Evolutionary conservation across 345 rosid genomes (phyloP).

Genomic region (Hirschfeldia incana): DNA sequence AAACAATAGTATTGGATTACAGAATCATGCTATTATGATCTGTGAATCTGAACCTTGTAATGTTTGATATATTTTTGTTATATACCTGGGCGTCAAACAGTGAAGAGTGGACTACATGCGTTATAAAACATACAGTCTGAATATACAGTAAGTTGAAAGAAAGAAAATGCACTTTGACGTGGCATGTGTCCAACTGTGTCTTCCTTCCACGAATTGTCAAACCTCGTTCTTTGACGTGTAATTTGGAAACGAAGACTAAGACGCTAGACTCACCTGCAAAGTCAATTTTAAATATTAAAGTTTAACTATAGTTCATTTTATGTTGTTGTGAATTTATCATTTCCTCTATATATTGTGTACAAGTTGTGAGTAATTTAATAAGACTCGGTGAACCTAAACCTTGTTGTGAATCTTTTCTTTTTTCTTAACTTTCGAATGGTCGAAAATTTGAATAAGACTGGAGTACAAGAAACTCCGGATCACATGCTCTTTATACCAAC

Average conservation of each 20-base stretch:
- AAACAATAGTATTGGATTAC: background rate
- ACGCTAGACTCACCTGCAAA: constrained; percentile 7
- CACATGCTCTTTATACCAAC: constrained; percentile 15
- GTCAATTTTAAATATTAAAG: constrained; percentile 15
- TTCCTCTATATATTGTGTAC: background rate
- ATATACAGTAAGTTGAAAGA: too few species aligned
- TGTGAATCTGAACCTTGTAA: constrained; percentile 1
- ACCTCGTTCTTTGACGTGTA: constrained; percentile 11
- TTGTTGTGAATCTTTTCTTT: too few species aligned
- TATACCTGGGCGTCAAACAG: background rate
- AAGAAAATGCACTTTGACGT: background rate
- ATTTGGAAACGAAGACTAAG: background rate
- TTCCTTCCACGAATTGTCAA: background rate
- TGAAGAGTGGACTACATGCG: too few species aligned
- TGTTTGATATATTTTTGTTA: background rate
- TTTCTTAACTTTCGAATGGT: background rate
- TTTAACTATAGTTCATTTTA: constrained; percentile 4
- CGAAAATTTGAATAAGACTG: background rate
- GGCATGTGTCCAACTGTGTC: background rate
- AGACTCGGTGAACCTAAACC: background rate
- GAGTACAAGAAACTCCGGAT: constrained; percentile 25
- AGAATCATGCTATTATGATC: background rate
- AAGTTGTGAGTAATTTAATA: constrained; percentile 4
- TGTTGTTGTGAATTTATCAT: background rate
- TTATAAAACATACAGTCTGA: background rate